phyloP scores from a whole-genome alignment of 2,329 filamentous ascomycete genomes.

The Arthrobotrys conoides region DNA sequence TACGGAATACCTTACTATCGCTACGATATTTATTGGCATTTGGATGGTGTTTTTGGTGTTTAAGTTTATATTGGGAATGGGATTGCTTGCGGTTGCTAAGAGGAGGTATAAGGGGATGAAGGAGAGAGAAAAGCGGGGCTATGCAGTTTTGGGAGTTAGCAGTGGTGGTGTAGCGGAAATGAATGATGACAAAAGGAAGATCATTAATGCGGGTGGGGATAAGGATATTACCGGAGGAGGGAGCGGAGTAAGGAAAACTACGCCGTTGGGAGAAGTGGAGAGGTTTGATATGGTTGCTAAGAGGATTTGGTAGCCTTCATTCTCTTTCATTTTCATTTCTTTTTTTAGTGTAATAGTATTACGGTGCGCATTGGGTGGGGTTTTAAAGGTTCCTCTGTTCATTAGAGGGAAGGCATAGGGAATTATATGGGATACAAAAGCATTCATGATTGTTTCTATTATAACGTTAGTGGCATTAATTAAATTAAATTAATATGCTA shows the following conservation, averaged over 20 bases:
- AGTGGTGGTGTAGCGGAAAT: slow-evolving; percentile 90
- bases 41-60: slow-evolving; percentile 87
- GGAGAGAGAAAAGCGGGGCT: slow-evolving; percentile 71
- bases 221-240: slow-evolving; percentile 69
- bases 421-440: neutral
- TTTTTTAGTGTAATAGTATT: no score
- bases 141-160: slow-evolving; percentile 81
- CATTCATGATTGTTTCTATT: neutral
- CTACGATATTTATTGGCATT: slow-evolving; percentile 78
- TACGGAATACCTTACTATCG: slow-evolving; percentile 51
- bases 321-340: no score
- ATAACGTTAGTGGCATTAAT: neutral
- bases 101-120: slow-evolving; percentile 87
- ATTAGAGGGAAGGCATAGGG: neutral
- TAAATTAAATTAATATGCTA: neutral
- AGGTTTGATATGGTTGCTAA: slow-evolving; percentile 97
- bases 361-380: slow-evolving; percentile 19
- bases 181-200: slow-evolving; percentile 84
- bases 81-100: slow-evolving; percentile 82
- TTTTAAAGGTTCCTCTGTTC: neutral
- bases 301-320: slow-evolving; percentile 83
- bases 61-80: slow-evolving; percentile 90
- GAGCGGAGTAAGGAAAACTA: slow-evolving; percentile 74
- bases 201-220: slow-evolving; percentile 86
- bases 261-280: slow-evolving; percentile 70